A percentile compares a stretch with the other conserved stretches of the same genome.
Evolutionary conservation across 306 rosid species (phyloP).

Genomic region (Prinsepia uniflora): DNA sequence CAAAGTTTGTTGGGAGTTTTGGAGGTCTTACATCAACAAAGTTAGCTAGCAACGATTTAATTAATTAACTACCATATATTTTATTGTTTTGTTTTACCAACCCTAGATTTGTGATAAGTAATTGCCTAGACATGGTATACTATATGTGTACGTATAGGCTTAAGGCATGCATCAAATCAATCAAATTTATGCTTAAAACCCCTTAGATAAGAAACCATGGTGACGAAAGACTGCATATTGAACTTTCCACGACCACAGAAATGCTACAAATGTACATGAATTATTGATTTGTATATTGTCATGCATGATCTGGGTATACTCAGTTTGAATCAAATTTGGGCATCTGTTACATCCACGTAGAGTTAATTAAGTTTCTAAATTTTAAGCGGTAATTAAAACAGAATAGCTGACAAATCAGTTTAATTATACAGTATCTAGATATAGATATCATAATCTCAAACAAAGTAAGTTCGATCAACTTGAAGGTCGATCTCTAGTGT

Average conservation of each 20-base stretch:
- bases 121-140: constrained; percentile 28
- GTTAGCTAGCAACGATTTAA: constrained; percentile 3
- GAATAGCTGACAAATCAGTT: too few species aligned
- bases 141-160: neutral
- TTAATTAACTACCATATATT: constrained; percentile 4
- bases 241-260: constrained; percentile 8
- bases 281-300: neutral
- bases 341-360: neutral
- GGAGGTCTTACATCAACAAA: constrained; percentile 31
- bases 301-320: neutral
- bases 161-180: constrained; percentile 11
- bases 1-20: constrained; percentile 63
- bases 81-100: constrained; percentile 5
- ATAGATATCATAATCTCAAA: too few species aligned
- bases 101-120: constrained; percentile 35
- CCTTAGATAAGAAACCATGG: neutral
- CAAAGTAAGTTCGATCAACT: too few species aligned
- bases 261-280: neutral
- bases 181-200: neutral
- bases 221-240: constrained; percentile 11
- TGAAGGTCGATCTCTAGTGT: too few species aligned
- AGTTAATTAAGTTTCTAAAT: neutral
- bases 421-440: too few species aligned
- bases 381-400: too few species aligned
- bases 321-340: neutral